Base-by-base conservation (phyloP, 495 filamentous ascomycete genomes). In the Xylaria longipes region DNA sequence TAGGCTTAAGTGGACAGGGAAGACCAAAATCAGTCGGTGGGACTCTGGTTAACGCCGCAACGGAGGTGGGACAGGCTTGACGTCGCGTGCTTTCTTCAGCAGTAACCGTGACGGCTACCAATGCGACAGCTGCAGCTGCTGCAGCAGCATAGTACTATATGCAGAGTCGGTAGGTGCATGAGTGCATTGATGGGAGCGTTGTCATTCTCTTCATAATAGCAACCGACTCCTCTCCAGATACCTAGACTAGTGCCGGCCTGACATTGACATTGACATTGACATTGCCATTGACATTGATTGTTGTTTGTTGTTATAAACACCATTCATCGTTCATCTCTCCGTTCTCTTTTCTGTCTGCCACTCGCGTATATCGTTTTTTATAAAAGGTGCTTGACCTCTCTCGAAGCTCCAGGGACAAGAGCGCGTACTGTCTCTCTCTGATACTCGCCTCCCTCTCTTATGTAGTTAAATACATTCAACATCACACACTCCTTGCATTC, bases 21-120 rank as follows among this genome's bases (percentile, higher is more conserved):
- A 69, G 73, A 71, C 64, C 65, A 75, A 72, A 67, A 74, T 57
- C 65, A 75, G 71, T 31, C 66, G 52, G 67, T 76, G 76, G 72
- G 72, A 71, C 52, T 50, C 33, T 69, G 31, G 70, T 68, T 68
- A 50, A 68, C 65, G 39, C n/a, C 67, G 54, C 68, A 70, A 62
- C 56, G 35, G 31, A 12, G 25, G 39, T n/a, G 25, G 25, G 60
- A 43, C 57, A 60, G 20, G 57, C 63, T n/a, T 22, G 27, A 65
- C 27, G 37, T 52, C 65, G 65, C 65, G 65, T 68, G 48, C 50
- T 58, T 68, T 50, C 35, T 52, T 33, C 63, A 48, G 62, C 62
- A 52, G 12, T 33, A 60, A 63, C 60, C 60, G 60, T 43, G 33
- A 41, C 37, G 7, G 57, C 1, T 15, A 20, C 27, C 27, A 31